These are phyloP conservation scores for Madurella mycetomatis DNA, from an alignment of 2,329 filamentous ascomycete genomes.

Conservation along the genomic window DNA sequence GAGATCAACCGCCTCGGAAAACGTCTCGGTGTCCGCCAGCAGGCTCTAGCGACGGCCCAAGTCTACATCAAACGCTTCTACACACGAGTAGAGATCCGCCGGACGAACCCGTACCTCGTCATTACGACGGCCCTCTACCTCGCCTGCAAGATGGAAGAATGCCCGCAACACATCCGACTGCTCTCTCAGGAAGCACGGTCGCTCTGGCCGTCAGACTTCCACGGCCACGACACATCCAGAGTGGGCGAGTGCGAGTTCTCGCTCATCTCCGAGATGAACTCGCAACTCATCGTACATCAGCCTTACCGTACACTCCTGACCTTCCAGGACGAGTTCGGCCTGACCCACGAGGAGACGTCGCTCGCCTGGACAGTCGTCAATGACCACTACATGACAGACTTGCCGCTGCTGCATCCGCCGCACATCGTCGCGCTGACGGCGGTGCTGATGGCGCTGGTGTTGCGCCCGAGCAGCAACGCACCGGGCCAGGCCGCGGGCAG, in stretches of 20 bases:
- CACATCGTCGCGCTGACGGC: constrained; percentile 84
- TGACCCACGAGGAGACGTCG: constrained; percentile 73
- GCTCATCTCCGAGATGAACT: constrained; percentile 85
- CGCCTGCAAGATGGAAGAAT: constrained; percentile 97
- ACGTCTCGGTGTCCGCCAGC: constrained; percentile 79
- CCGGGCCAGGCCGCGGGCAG: constrained; percentile 12
- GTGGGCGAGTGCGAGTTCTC: constrained; percentile 93
- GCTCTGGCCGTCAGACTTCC: constrained; percentile 74
- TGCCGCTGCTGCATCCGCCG: constrained; percentile 81
- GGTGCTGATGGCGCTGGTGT: constrained; percentile 76
- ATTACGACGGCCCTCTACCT: constrained; percentile 92
- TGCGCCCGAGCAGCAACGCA: constrained; percentile 55
- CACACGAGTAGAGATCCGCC: constrained; percentile 80
- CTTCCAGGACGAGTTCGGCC: constrained; percentile 62
- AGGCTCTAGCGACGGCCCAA: constrained; percentile 89
- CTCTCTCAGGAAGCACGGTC: constrained; percentile 81
- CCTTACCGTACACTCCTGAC: constrained; percentile 78
- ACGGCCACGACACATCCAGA: constrained; percentile 72
- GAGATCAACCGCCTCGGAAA: constrained; percentile 80
- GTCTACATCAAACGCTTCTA: constrained; percentile 95
- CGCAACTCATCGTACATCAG: constrained; percentile 84
- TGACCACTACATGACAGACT: constrained; percentile 86
- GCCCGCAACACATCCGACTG: constrained; percentile 89
- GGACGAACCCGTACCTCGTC: constrained; percentile 89
- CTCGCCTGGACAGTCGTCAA: constrained; percentile 83